Evolutionary conservation across 2,329 filamentous ascomycete species (phyloP).

Genomic region (Allantophomopsis cytisporea): DNA sequence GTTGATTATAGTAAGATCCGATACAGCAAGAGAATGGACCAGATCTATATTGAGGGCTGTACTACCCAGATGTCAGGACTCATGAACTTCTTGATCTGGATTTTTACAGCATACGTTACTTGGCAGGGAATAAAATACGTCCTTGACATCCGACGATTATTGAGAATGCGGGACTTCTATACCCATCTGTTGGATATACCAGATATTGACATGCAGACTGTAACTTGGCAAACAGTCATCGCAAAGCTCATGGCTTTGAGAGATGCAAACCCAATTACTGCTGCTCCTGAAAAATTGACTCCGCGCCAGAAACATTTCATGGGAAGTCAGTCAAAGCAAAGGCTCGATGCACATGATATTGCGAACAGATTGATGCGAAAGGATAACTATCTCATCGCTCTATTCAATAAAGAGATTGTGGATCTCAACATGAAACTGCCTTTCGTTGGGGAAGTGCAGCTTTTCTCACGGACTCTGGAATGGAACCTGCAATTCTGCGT

Average conservation of each 20-base stretch:
- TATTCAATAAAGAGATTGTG: conserved; percentile 94
- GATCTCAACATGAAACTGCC: conserved; percentile 79
- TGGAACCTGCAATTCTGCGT: conserved; percentile 89
- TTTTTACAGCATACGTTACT: conserved; percentile 52
- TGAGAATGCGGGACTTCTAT: conserved; percentile 57
- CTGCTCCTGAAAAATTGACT: conserved; percentile 34
- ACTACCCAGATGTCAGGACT: conserved; percentile 22
- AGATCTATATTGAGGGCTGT: conserved; percentile 50
- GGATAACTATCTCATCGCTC: conserved; percentile 91
- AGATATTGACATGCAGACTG: conserved; percentile 59
- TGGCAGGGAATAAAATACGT: conserved; percentile 42
- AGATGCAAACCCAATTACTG: conserved; percentile 56
- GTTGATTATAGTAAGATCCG: conserved; percentile 50
- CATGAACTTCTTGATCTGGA: conserved; percentile 32
- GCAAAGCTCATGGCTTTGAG: conserved; percentile 56
- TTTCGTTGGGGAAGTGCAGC: conserved; percentile 62
- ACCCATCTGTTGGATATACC: conserved; percentile 52
- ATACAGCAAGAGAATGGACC: conserved; percentile 29
- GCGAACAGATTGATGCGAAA: conserved; percentile 93
- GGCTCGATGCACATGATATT: conserved; percentile 92
- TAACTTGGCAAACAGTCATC: conserved; percentile 62
- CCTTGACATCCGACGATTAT: conserved; percentile 42
- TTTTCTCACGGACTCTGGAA: conserved; percentile 81
- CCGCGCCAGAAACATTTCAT: conserved; percentile 44
- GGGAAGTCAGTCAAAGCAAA: conserved; percentile 80